These are phyloP conservation scores for Boletellus ananas DNA, from an alignment of 768 basidiomycete species.

Conservation along the genomic window DNA sequence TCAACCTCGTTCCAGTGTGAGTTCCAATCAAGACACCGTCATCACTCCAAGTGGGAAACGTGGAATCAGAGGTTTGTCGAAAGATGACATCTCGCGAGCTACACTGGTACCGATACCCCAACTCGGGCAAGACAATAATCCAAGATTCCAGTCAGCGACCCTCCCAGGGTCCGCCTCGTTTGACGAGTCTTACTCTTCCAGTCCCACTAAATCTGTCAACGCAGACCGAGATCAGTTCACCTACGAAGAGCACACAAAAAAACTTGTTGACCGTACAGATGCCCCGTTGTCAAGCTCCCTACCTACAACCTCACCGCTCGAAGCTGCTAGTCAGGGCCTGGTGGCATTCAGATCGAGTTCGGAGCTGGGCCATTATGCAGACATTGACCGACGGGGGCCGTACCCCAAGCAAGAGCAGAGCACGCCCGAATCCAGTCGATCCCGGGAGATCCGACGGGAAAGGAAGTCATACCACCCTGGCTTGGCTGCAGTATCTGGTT, in stretches of 20 bases:
- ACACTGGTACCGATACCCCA: slow-evolving; percentile 54
- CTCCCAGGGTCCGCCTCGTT: slow-evolving; percentile 20
- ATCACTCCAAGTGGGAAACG: slow-evolving; percentile 28
- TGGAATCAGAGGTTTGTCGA: slow-evolving; percentile 43
- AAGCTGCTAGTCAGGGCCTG: slow-evolving; percentile 28
- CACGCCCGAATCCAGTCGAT: slow-evolving; percentile 54
- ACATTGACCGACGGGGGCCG: slow-evolving; percentile 43
- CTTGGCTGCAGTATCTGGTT: slow-evolving; percentile 45
- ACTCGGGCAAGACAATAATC: slow-evolving; percentile 52
- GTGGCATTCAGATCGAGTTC: slow-evolving; percentile 61
- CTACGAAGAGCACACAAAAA: slow-evolving; percentile 32
- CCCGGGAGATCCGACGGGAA: slow-evolving; percentile 46
- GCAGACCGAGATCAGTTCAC: slow-evolving; percentile 24
- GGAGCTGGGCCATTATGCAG: slow-evolving; percentile 77
- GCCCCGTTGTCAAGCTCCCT: slow-evolving; percentile 62
- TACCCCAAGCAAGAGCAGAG: slow-evolving; percentile 38
- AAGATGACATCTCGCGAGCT: slow-evolving; percentile 59
- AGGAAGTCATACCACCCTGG: slow-evolving; percentile 67
- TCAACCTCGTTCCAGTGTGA: slow-evolving; percentile 58
- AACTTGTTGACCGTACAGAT: slow-evolving; percentile 47
- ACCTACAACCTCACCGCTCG: slow-evolving; percentile 46
- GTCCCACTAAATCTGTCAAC: slow-evolving; percentile 51
- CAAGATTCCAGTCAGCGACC: slow-evolving; percentile 50
- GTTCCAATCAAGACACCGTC: slow-evolving; percentile 35
- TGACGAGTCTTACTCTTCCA: slow-evolving; percentile 38